phyloP scores from a whole-genome alignment of 2,329 filamentous ascomycete species.

The Monilinia aucupariae region DNA sequence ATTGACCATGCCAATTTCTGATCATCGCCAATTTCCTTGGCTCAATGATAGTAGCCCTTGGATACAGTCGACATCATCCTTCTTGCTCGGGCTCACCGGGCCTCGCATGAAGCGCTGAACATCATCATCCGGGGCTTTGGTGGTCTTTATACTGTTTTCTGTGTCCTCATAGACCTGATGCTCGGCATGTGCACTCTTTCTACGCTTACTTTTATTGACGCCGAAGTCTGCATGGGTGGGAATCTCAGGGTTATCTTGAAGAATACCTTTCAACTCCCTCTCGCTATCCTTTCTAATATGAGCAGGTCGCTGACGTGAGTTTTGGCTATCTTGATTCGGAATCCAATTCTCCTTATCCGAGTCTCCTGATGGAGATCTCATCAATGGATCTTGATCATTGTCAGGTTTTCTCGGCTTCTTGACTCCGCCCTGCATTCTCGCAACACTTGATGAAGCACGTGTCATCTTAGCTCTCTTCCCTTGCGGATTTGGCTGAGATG shows the following conservation, averaged over 20 bases:
- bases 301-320: slow-evolving; percentile 34
- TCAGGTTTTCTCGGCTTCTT: slow-evolving; percentile 28
- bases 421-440: slow-evolving; percentile 49
- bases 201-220: slow-evolving; percentile 23
- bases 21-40: slow-evolving; percentile 75
- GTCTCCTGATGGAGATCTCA: slow-evolving; percentile 55
- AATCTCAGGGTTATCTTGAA: slow-evolving; percentile 30
- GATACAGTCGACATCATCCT: slow-evolving; percentile 79
- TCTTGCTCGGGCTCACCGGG: slow-evolving; percentile 63
- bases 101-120: slow-evolving; percentile 68
- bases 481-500: slow-evolving; percentile 33
- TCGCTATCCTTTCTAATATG: slow-evolving; percentile 29
- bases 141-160: slow-evolving; percentile 26
- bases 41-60: slow-evolving; percentile 84
- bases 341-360: slow-evolving; percentile 95
- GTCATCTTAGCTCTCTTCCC: slow-evolving; percentile 58
- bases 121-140: slow-evolving; percentile 47
- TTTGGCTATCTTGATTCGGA: slow-evolving; percentile 47
- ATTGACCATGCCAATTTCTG: not conserved
- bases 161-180: slow-evolving; percentile 51
- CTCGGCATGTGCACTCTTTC: slow-evolving; percentile 29
- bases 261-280: slow-evolving; percentile 23
- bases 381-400: slow-evolving; percentile 37
- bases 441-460: slow-evolving; percentile 57
- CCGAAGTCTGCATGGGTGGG: slow-evolving; percentile 29